Percentiles rank a stretch among this genome's conserved stretches.
Conservation (phyloP, 495 filamentous ascomycete genomes). For the Xylaria telfairii region DNA sequence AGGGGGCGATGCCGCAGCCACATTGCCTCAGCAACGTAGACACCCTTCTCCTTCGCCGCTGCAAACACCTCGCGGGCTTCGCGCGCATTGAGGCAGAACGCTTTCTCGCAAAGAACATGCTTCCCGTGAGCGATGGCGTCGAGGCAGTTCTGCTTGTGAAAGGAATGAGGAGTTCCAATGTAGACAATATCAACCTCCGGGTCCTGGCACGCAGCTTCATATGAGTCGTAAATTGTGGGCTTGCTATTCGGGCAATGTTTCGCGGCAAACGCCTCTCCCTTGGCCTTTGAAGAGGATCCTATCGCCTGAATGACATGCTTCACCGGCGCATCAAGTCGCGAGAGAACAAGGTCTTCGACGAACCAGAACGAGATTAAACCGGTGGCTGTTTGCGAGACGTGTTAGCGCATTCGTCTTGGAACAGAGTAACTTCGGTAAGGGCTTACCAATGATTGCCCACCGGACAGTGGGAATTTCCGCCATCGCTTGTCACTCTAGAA, state of each 20-base stretch:
- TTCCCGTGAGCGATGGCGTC: conserved; percentile 21
- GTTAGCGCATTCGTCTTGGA: background rate
- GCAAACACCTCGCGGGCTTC: conserved; percentile 48
- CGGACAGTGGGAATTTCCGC: background rate
- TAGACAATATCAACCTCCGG: conserved; percentile 52
- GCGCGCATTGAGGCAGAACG: conserved; percentile 46
- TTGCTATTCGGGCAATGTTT: conserved; percentile 29
- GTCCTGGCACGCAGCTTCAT: conserved; percentile 61
- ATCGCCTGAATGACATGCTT: conserved; percentile 69
- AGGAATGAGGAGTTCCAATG: conserved; percentile 52
- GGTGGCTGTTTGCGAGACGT: conserved; percentile 11
- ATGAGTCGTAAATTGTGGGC: conserved; percentile 71
- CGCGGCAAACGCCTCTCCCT: conserved; percentile 66
- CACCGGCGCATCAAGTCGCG: conserved; percentile 65
- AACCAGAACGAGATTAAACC: conserved; percentile 51
- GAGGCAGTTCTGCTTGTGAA: conserved; percentile 49
- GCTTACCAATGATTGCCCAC: background rate
- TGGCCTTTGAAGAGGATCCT: conserved; percentile 66
- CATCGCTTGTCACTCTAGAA: background rate
- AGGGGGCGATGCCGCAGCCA: conserved; percentile 81
- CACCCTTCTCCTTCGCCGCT: conserved; percentile 47
- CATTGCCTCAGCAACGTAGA: conserved; percentile 60
- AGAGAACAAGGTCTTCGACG: conserved; percentile 67
- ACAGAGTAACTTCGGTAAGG: background rate
- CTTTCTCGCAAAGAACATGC: conserved; percentile 42